Evolutionary conservation across 169 alveolate genomes (phyloP), one percentile per base, ranked within the genome.

Genomic region (Hammondia hammondi): DNA sequence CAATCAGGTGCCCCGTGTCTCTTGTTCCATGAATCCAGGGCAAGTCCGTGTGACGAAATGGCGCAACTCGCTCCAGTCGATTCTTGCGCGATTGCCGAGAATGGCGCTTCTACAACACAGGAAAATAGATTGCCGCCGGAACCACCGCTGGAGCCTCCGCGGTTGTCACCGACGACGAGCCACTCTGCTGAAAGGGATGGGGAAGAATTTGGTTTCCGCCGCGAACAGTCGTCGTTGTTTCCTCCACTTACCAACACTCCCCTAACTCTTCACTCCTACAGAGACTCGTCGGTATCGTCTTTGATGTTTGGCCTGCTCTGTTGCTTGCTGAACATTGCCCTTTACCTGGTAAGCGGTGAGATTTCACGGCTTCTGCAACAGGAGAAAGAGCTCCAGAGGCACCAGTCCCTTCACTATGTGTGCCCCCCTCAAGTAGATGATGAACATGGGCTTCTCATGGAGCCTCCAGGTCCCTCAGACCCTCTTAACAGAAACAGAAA

Each of bases 301-400:
- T 45, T 92, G 77, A 43, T 92, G 67, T 89, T 85, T 81, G 95
- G 95, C 45, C 56, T 92, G 73, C 24, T 70, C 27, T 92, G 95
- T 61, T 92, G 95, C 85, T 29, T 81, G 48, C 52, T 92, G 46
- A 92, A 92, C 77, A 84, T 70, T 81, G 70, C 81, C 24, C 88
- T 92, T 27, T 92, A 92, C 81, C 43, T 92, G 35, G 67, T 81
- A 35, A 92, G 92, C 81, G 95, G 95, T 9, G 95, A 46, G 56
- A n/a, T 92, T 35, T 81, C 92, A 43, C 87, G 95, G 27, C 87
- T 92, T 32, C 92, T 92, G 56, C 95, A 92, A 61, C 95, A 92
- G 88, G 90, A 82, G 29, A 14, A 35, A n/a, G 45, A 43, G 90
- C 90, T 82, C 61, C 71, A 82, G 70, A 35, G 90, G 70, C 90